These are phyloP conservation scores for Dendrostoma leiphaemia DNA, from an alignment of 2,329 filamentous ascomycete genomes.

Conservation along the genomic window DNA sequence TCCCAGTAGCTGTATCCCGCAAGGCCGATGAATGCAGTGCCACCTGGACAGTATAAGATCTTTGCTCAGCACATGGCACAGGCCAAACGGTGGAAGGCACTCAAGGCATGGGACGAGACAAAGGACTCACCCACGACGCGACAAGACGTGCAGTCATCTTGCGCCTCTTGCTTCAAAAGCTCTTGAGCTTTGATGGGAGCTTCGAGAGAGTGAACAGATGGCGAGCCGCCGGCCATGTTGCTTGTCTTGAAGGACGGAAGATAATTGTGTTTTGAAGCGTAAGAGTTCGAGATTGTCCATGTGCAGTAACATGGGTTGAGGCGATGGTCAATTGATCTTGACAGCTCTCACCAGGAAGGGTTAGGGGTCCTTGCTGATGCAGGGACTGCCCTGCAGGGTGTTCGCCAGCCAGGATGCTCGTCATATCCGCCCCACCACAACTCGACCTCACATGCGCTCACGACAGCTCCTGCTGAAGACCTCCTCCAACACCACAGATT, in stretches of 20 bases:
- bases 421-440: background rate
- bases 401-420: background rate
- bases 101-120: background rate
- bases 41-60: conserved; percentile 47
- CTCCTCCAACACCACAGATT: background rate
- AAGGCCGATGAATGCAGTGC: conserved; percentile 71
- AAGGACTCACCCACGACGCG: conserved; percentile 62
- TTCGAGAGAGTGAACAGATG: conserved; percentile 53
- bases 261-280: background rate
- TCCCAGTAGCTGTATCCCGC: conserved; percentile 76
- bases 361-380: background rate
- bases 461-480: background rate
- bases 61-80: background rate
- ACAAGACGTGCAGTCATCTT: conserved; percentile 68
- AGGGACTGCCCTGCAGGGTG: background rate
- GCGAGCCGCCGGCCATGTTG: conserved; percentile 46
- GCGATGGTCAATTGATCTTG: background rate
- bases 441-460: background rate
- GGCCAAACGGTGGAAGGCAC: background rate
- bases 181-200: conserved; percentile 61
- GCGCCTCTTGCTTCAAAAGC: conserved; percentile 50
- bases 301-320: background rate
- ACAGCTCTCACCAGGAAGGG: background rate
- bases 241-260: background rate
- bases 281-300: background rate